These are phyloP conservation scores for Aquilaria agallochum DNA, from an alignment of 441 rosid species.

Conservation along the genomic window DNA sequence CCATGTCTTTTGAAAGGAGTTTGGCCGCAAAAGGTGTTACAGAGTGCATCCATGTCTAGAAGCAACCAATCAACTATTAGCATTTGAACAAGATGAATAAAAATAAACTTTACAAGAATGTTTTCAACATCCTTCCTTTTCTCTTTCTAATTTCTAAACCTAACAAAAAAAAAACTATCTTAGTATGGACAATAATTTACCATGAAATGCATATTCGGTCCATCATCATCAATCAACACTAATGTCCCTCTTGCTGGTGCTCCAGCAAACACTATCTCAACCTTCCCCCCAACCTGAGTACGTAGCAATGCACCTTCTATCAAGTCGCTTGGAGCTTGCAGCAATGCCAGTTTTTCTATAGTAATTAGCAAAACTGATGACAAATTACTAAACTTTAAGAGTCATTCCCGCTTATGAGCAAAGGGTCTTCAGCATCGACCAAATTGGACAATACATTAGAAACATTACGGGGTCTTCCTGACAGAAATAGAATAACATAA, in stretches of 20 bases:
- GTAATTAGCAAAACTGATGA: slow-evolving; percentile 63
- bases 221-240: slow-evolving; percentile 80
- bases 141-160: too few species aligned
- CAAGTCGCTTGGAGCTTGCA: slow-evolving; percentile 87
- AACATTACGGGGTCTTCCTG: slow-evolving; percentile 91
- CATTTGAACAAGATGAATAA: background rate
- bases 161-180: too few species aligned
- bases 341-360: slow-evolving; percentile 76
- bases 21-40: slow-evolving; percentile 83
- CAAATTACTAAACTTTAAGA: slow-evolving; percentile 47
- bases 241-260: slow-evolving; percentile 89
- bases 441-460: slow-evolving; percentile 68
- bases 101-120: too few species aligned
- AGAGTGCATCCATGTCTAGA: slow-evolving; percentile 85
- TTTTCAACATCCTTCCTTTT: too few species aligned
- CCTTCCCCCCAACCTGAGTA: slow-evolving; percentile 74
- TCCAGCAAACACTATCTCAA: slow-evolving; percentile 55
- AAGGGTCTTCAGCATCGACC: slow-evolving; percentile 71
- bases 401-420: slow-evolving; percentile 64
- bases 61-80: slow-evolving; percentile 4
- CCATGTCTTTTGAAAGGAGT: slow-evolving; percentile 60
- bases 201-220: slow-evolving; percentile 95
- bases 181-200: slow-evolving; percentile 25
- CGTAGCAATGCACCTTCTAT: slow-evolving; percentile 94
- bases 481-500: slow-evolving; percentile 51